Evolutionary conservation across 176 grass and related monocot genomes (phyloP), one percentile per base, ranked within the genome.

Genomic region (Microstegium vimineum): DNA sequence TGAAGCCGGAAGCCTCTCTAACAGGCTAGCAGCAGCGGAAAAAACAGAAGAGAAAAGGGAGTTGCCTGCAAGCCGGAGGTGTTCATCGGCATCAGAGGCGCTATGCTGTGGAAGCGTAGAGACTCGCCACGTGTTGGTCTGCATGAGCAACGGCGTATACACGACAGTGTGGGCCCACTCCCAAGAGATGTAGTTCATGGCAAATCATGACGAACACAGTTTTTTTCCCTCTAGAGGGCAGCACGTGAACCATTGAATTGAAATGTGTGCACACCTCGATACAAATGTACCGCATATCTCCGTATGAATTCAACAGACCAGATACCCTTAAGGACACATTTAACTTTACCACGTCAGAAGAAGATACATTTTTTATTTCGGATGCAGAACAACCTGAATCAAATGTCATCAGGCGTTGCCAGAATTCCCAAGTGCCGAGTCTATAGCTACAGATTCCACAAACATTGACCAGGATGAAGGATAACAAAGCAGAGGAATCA

Each of bases 41-140:
- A 16, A 12, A 23, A 16, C 2, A 12, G 35, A 13, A 27, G 12
- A 41, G 36, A 42, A 12, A 4, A n/a, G 28, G 0, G 85, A 80
- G 4, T 30, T 5, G 28, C 28, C 60, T 63, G 40, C 59, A 64
- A 23, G n/a, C n/a, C n/a, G n/a, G n/a, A n/a, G 8, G 35, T 8
- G 46, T 1, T 52, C 35, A 23, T 36, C 76, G 6, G 63, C 10
- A 37, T 56, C 45, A 65, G 62, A 27, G 49, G 69, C 41, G 16
- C 12, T 25, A 6, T 66, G 34, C 45, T 76, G 51, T 74, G 68
- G 60, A 88, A 75, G 34, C 32, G 4, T 36, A 1, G 26, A 10
- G 67, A 26, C 35, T 18, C 27, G 75, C 66, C 81, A 73, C 87
- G 81, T 80, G 10, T 23, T 42, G 28, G 14, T 5, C 10, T 88